Conservation (phyloP, 73 alveolate species). For the Paramecium tetraurelia region DNA sequence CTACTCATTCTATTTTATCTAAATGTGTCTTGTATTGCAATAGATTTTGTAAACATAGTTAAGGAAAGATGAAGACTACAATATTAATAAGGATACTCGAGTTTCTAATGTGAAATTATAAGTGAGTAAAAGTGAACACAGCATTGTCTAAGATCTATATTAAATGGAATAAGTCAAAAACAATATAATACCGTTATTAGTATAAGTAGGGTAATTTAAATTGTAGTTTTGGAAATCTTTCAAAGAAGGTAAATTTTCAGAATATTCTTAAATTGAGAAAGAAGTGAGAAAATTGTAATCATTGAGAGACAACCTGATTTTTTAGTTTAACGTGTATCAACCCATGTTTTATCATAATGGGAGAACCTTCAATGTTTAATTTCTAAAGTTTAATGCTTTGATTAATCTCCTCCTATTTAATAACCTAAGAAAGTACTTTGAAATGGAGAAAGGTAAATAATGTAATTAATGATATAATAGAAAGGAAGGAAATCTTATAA, state of each 20-base stretch:
- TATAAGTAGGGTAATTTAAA: not conserved
- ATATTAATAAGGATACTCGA: not conserved
- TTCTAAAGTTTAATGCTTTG: not conserved
- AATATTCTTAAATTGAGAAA: not conserved
- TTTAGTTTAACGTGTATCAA: not conserved
- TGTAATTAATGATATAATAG: not conserved
- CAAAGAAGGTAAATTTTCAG: not conserved
- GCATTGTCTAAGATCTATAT: not conserved
- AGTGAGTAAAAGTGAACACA: not conserved
- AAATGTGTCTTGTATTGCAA: not conserved
- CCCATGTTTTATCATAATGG: not conserved
- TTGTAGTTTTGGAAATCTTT: conserved; percentile 10
- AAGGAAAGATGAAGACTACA: not conserved
- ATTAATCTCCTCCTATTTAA: not conserved
- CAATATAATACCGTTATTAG: not conserved
- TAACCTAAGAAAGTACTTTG: conserved; percentile 20
- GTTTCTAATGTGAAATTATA: conserved; percentile 24
- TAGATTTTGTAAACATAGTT: not conserved
- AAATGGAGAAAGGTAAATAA: not conserved
- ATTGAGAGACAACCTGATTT: not conserved
- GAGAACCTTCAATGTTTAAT: conserved; percentile 23
- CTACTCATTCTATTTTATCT: not conserved
- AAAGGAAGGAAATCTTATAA: not conserved
- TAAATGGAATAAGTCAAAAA: conserved; percentile 33
- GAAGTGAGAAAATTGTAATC: not conserved